Conservation (phyloP, 495 filamentous ascomycete species). For the Lasiosphaeris hirsuta region DNA sequence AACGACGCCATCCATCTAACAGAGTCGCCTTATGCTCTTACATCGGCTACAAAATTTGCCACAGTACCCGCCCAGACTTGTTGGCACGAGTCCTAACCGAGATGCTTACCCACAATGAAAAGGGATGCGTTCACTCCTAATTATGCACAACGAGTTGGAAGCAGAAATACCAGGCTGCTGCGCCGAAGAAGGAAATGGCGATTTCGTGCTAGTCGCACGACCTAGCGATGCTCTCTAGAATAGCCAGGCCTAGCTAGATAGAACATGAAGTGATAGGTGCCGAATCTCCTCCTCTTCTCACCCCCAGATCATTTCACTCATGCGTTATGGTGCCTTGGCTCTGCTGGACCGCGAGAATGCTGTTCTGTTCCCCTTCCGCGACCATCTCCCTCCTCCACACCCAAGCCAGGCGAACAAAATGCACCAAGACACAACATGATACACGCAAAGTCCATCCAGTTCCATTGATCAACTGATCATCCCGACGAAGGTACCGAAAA, state of each 20-base stretch:
- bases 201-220: background rate
- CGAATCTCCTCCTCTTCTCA: too few species aligned
- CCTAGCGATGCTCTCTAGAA: conserved; percentile 8
- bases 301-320: too few species aligned
- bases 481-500: conserved; percentile 11
- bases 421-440: conserved; percentile 16
- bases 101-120: too few species aligned
- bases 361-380: background rate
- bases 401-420: conserved; percentile 1
- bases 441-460: conserved; percentile 18
- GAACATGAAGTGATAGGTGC: background rate
- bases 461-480: conserved; percentile 11
- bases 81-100: too few species aligned
- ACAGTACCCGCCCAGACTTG: too few species aligned
- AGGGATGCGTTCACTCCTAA: too few species aligned
- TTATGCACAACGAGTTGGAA: too few species aligned
- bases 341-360: background rate
- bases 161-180: background rate
- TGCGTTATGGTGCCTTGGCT: too few species aligned
- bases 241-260: background rate
- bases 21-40: too few species aligned
- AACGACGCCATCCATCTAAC: too few species aligned
- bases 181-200: background rate
- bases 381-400: background rate
- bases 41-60: too few species aligned